phyloP scores from a whole-genome alignment of 768 basidiomycete genomes.

The Hortiboletus flavorubellus region DNA sequence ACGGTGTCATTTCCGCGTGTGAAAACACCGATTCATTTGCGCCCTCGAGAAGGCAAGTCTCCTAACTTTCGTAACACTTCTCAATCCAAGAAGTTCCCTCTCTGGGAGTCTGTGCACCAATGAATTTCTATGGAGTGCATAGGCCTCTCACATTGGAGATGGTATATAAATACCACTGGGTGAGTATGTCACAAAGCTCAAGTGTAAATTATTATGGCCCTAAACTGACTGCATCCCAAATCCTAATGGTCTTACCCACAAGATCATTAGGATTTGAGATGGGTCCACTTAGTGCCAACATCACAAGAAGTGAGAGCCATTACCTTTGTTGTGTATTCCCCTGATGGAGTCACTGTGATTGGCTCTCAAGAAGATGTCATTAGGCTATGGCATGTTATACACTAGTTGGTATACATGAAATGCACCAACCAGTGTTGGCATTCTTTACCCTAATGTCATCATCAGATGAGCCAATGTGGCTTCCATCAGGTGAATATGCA shows the following conservation, averaged over 20 bases:
- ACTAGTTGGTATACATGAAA: neutral
- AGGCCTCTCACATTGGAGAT: neutral
- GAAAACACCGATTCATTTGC: neutral
- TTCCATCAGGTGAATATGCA: neutral
- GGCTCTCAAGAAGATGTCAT: neutral
- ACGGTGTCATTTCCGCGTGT: neutral
- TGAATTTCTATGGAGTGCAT: neutral
- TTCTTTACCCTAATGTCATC: neutral
- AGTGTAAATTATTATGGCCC: too few relatives aligned
- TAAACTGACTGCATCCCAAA: neutral
- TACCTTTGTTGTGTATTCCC: neutral
- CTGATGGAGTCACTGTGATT: neutral
- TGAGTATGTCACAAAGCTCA: neutral
- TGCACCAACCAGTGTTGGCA: neutral
- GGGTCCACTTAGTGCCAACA: neutral
- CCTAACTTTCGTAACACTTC: neutral
- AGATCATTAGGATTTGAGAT: neutral
- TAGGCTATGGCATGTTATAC: neutral
- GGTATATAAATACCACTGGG: too few relatives aligned
- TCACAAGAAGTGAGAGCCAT: neutral
- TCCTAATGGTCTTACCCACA: neutral
- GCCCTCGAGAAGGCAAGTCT: too few relatives aligned
- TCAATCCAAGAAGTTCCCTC: neutral
- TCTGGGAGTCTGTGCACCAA: too few relatives aligned
- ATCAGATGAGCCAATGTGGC: neutral